Base-by-base conservation (phyloP, 257 asterid genomes). In the Cinchona pubescens region DNA sequence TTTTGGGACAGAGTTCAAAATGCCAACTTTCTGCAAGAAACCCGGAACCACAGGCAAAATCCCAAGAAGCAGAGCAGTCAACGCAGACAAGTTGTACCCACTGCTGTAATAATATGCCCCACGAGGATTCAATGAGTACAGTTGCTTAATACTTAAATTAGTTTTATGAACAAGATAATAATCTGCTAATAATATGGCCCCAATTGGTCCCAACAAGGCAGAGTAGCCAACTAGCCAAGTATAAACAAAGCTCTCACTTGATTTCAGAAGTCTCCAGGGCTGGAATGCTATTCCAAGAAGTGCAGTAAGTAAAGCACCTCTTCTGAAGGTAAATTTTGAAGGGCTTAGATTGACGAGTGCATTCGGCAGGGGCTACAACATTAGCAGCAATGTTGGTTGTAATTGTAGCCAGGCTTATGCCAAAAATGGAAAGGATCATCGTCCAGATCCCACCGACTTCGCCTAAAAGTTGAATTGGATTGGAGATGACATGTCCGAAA, bases 371-470 rank as follows among this genome's bases (percentile, higher is more conserved):
- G 1, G 98, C 99, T 5, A 94, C 99, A 7, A 92, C 95, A 19
- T 94, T 92, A 15, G 99, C 99, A 3, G 99, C 97, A 46, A 94
- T 90, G 85, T 94, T 94, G 77, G 99, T 94, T 0, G 97, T 94
- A 46, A 94, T 59, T 25, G 81, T 83, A 35, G 97, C 97, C 1
- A 94, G 86, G 64, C 96, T 90, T 51, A 94, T 89, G 59, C 99
- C 97, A 0, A 92, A 0, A 53, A 92, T 88, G 49, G 97, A 90
- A 7, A 92, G n/a, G 3, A 92, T 76, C 69, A 70, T 90, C 0
- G 93, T 89, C 83, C 81, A 82, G 3, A 81, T 11, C 21, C 98
- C 99, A 23, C 97, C 97, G 10, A 94, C 90, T 70, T 71, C 71
- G 2, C 90, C 97, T 0, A 94, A 82, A 2, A 94, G 91, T 72